phyloP scores from a whole-genome alignment of 2,329 filamentous ascomycete species.

The Hawksworthiomyces lignivorus region DNA sequence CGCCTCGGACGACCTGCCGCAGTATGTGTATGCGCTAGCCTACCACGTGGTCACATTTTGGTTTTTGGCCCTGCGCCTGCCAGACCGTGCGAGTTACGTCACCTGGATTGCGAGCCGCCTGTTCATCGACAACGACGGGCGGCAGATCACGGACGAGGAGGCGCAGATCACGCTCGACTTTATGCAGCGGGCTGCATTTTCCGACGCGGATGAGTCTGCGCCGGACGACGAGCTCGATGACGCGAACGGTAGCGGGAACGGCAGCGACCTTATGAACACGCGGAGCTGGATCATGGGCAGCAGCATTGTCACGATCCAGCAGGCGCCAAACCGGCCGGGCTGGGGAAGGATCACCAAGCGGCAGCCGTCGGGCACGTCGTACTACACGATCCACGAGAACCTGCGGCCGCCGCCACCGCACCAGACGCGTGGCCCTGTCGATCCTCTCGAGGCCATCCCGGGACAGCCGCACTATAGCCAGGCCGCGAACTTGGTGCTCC shows the following conservation, averaged over 20 bases:
- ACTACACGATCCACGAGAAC: conserved; percentile 52
- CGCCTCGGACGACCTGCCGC: conserved; percentile 66
- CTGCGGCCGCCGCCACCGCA: conserved; percentile 51
- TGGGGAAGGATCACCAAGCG: conserved; percentile 65
- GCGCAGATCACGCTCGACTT: conserved; percentile 91
- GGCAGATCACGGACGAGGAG: conserved; percentile 77
- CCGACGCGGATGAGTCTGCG: conserved; percentile 71
- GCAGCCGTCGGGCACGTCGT: conserved; percentile 60
- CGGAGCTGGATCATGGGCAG: conserved; percentile 68
- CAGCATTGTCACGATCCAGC: conserved; percentile 67
- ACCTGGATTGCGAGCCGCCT: conserved; percentile 86
- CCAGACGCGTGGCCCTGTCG: conserved; percentile 24
- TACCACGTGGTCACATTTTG: conserved; percentile 96
- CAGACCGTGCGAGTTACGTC: conserved; percentile 76
- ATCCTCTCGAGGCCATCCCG: conserved; percentile 7
- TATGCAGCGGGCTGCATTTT: conserved; percentile 82
- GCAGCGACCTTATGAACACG: conserved; percentile 50
- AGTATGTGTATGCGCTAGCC: conserved; percentile 88
- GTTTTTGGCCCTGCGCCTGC: conserved; percentile 84
- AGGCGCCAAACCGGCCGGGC: conserved; percentile 52
- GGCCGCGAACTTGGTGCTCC: conserved; percentile 55
- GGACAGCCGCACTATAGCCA: conserved; percentile 27
- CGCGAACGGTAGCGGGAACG: conserved; percentile 32
- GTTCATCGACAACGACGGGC: conserved; percentile 68
- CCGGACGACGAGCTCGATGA: conserved; percentile 52